Evolutionary conservation across 805 yeast species (phyloP), one percentile per base, ranked within the genome.

Genomic region (Kluyveromyces nonfermentans): DNA sequence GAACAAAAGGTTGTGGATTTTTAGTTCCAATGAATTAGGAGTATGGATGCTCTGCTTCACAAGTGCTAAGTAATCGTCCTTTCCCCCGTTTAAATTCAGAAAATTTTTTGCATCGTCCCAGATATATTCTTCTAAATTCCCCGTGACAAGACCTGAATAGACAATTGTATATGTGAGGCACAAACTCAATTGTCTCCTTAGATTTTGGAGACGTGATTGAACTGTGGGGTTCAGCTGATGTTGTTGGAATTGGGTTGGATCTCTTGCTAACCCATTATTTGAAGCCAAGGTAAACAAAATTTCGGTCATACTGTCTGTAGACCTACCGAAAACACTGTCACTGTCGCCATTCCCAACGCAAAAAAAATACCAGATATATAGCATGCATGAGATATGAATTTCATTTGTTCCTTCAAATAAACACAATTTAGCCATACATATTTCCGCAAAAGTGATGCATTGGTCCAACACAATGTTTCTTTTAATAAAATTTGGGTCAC

Each of bases 301-400:
- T n/a, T 33, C 36, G 5, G 36, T 32, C 12, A 39, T 28, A 10
- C 32, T 17, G 19, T 39, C 42, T 14, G 42, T 33, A 15, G 42
- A 17, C 12, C 42, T 39, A 2, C 42, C 42, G 17, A 39, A 39
- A 8, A 39, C 16, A 31, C 35, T 39, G 36, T 39, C 42, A 39
- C 30, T 35, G 16, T 39, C 42, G 14, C 36, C 42, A 14, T 39
- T 31, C 9, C 36, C 36, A 16, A 33, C 30, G 30, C 35, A 33
- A 19, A 39, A 39, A 33, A 39, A 39, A 15, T 32, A 22, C 42
- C 42, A 39, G 7, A 39, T 32, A 17, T 22, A 39, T 8, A 39
- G 30, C 42, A 39, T 39, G 15, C 42, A 39, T 15, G 36, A 31
- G 15, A 39, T 39, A n/a, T 39, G 42, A 3, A 39, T 16, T 17